phyloP scores from a whole-genome alignment of 331 rosid species.

The Pyrus hybrid region DNA sequence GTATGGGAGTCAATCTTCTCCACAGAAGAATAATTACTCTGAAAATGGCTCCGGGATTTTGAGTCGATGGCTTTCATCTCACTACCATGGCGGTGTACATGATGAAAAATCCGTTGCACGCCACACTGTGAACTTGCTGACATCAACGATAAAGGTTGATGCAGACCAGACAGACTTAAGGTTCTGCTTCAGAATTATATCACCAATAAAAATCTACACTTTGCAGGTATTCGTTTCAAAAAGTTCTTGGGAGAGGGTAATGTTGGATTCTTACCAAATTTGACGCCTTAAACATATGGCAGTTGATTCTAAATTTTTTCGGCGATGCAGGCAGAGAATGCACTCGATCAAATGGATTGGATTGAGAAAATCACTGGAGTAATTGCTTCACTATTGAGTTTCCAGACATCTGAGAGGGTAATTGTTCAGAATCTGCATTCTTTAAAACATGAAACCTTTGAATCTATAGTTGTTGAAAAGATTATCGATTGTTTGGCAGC shows the following conservation, averaged over 20 bases:
- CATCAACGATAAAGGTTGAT: conserved; percentile 68
- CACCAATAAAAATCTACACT: conserved; percentile 54
- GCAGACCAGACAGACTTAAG: conserved; percentile 68
- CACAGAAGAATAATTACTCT: conserved; percentile 27
- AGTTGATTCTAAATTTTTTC: background rate
- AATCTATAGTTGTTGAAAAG: conserved; percentile 13
- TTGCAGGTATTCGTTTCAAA: conserved; percentile 45
- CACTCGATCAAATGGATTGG: conserved; percentile 69
- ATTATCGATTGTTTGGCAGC: conserved; percentile 27
- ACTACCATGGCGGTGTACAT: conserved; percentile 59
- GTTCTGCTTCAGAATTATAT: conserved; percentile 74
- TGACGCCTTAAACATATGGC: background rate
- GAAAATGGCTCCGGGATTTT: conserved; percentile 57
- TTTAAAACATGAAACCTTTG: background rate
- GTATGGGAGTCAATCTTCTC: conserved; percentile 41
- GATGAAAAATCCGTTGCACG: conserved; percentile 61
- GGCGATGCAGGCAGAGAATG: conserved; percentile 65
- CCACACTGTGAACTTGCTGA: conserved; percentile 63
- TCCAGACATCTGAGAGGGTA: conserved; percentile 52
- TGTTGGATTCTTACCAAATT: background rate
- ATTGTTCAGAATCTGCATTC: conserved; percentile 3
- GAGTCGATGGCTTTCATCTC: conserved; percentile 65
- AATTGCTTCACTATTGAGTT: conserved; percentile 60
- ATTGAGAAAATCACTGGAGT: conserved; percentile 73
- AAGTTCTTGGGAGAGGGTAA: background rate